Percentiles rank a stretch among this genome's conserved stretches.
phyloP scores from a whole-genome alignment of 495 filamentous ascomycete genomes.

The Margaritispora aquatica region DNA sequence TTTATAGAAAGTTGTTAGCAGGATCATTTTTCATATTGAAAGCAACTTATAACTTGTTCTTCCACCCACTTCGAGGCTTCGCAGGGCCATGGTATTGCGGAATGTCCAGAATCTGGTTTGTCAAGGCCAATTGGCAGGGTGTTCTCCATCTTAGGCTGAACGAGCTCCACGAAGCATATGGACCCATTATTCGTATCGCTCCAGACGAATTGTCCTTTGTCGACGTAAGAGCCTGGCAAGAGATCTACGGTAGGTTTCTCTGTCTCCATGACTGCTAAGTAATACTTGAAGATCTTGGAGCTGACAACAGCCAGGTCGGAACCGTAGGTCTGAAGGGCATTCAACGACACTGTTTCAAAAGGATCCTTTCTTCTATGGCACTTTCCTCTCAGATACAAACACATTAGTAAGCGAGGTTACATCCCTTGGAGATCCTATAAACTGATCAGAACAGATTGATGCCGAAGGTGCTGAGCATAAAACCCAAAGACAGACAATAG shows the following conservation, averaged over 20 bases:
- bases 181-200: constrained; percentile 52
- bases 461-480: background rate
- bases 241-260: constrained; percentile 5
- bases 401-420: background rate
- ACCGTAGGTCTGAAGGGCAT: background rate
- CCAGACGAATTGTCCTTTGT: constrained; percentile 49
- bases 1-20: too few species aligned
- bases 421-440: background rate
- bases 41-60: background rate
- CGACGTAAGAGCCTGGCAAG: constrained; percentile 32
- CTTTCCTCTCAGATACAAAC: background rate
- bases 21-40: background rate
- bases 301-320: background rate
- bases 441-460: background rate
- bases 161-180: constrained; percentile 31
- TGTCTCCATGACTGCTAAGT: too few species aligned
- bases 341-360: background rate
- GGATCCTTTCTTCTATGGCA: background rate
- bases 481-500: background rate
- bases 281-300: background rate
- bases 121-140: background rate
- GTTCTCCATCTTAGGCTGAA: constrained; percentile 20
- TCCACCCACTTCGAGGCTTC: background rate
- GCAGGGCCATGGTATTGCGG: background rate
- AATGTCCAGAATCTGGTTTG: background rate